Evolutionary conservation across 2,329 filamentous ascomycete species (phyloP).

Genomic region (Sphaceloma murrayae): DNA sequence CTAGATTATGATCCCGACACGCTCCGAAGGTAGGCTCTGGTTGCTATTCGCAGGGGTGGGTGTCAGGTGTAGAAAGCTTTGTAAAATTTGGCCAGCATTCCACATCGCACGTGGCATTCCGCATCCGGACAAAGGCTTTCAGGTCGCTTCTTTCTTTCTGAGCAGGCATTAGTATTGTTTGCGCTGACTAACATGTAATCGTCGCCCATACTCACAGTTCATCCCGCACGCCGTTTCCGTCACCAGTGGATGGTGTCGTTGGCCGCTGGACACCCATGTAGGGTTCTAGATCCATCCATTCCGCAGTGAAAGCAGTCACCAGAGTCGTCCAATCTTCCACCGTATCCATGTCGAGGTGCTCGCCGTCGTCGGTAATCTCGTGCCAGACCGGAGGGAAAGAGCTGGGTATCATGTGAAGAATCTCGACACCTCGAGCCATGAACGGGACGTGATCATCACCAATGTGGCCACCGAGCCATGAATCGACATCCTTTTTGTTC

Average conservation of each 20-base stretch:
- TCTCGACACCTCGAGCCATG: slow-evolving; percentile 71
- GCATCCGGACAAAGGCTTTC: slow-evolving; percentile 11
- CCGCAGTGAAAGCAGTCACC: slow-evolving; percentile 71
- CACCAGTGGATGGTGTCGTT: neutral
- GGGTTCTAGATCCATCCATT: slow-evolving; percentile 80
- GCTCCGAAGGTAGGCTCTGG: too few relatives aligned
- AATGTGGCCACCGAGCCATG: slow-evolving; percentile 42
- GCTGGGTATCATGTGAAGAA: slow-evolving; percentile 79
- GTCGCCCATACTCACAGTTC: slow-evolving; percentile 13
- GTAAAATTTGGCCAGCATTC: too few relatives aligned
- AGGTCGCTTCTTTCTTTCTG: neutral
- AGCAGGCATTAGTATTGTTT: neutral
- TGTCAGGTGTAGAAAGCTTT: too few relatives aligned
- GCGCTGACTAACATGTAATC: neutral
- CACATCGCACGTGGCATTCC: slow-evolving; percentile 1
- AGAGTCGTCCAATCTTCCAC: slow-evolving; percentile 83
- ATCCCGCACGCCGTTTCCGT: slow-evolving; percentile 3
- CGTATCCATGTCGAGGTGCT: slow-evolving; percentile 70
- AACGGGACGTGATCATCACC: slow-evolving; percentile 92
- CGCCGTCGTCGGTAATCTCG: slow-evolving; percentile 68
- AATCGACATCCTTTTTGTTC: slow-evolving; percentile 41
- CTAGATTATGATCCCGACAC: too few relatives aligned
- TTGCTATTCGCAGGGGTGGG: too few relatives aligned
- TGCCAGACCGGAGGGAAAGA: slow-evolving; percentile 86
- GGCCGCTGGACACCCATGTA: slow-evolving; percentile 31